phyloP scores from a whole-genome alignment of 2,329 filamentous ascomycete species.

The Calonectria hongkongensis region DNA sequence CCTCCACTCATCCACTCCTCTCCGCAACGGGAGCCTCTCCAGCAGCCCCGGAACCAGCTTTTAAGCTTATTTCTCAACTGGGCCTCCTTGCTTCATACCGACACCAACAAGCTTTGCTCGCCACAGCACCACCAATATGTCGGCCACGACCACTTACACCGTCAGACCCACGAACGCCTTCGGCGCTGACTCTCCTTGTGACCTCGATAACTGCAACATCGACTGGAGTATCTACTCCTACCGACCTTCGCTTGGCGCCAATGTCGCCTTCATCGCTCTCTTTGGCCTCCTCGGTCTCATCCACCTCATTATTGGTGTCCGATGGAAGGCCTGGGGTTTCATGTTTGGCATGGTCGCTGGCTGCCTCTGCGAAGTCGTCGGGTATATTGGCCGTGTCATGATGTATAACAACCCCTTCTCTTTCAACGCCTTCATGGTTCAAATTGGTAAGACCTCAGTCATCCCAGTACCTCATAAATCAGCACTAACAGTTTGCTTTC shows the following conservation, averaged over 20 bases:
- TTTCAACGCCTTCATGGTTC: conserved; percentile 77
- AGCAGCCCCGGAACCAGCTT: background rate
- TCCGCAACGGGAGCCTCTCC: conserved; percentile 19
- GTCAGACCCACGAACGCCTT: conserved; percentile 58
- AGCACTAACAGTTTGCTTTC: conserved; percentile 20
- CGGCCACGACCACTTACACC: conserved; percentile 42
- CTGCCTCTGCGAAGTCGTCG: conserved; percentile 74
- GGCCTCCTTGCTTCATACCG: background rate
- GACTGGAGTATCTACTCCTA: conserved; percentile 72
- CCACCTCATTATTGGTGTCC: conserved; percentile 67
- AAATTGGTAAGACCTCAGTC: conserved; percentile 70
- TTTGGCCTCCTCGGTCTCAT: conserved; percentile 65
- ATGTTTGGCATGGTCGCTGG: conserved; percentile 73
- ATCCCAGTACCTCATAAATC: no score
- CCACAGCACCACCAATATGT: conserved; percentile 46
- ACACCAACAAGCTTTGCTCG: background rate
- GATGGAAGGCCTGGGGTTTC: conserved; percentile 70
- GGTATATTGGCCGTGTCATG: conserved; percentile 77
- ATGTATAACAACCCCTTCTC: conserved; percentile 75
- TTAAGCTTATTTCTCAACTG: conserved; percentile 28
- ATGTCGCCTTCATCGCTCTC: conserved; percentile 70
- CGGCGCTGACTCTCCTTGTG: conserved; percentile 68
- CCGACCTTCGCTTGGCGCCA: conserved; percentile 71
- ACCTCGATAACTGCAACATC: conserved; percentile 67
- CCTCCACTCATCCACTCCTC: background rate